These are phyloP conservation scores for Polytrichum commune DNA, from an alignment of 225 moss, liverwort and hornwort genomes.

Conservation along the genomic window DNA sequence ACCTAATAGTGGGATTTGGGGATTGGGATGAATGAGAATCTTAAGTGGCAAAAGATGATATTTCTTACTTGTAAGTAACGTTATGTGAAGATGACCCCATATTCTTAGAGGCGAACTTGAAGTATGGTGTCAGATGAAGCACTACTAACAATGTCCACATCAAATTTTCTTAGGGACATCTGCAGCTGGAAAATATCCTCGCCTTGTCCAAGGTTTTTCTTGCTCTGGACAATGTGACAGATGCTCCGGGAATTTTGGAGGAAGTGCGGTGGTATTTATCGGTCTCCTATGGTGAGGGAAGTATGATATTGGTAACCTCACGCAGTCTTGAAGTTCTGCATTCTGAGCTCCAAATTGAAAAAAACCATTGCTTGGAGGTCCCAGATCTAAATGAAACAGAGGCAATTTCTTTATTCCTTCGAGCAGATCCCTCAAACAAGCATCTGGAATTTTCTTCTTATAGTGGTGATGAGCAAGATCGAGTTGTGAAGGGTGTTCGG, in stretches of 20 bases:
- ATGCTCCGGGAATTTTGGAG: not conserved
- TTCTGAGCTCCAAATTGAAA: not conserved
- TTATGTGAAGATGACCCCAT: too few relatives aligned
- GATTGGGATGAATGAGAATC: too few relatives aligned
- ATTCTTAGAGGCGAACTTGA: too few relatives aligned
- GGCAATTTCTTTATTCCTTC: not conserved
- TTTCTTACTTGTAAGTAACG: too few relatives aligned
- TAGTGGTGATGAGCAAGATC: not conserved
- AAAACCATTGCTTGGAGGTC: not conserved
- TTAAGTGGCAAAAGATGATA: too few relatives aligned
- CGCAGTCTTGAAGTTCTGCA: not conserved
- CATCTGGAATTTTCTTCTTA: not conserved
- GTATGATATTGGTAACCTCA: conserved; percentile 1
- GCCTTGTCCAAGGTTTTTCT: not conserved
- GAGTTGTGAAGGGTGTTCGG: not conserved
- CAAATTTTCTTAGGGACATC: not conserved
- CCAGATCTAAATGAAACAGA: not conserved
- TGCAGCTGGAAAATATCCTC: not conserved
- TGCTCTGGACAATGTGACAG: conserved; percentile 5
- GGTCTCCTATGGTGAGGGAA: not conserved
- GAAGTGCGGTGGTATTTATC: not conserved
- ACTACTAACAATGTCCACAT: too few relatives aligned
- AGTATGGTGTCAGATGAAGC: too few relatives aligned
- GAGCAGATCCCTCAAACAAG: not conserved
- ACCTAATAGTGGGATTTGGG: too few relatives aligned